Conservation (phyloP, 2,329 filamentous ascomycete species). For the Hansfordia pulvinata region DNA sequence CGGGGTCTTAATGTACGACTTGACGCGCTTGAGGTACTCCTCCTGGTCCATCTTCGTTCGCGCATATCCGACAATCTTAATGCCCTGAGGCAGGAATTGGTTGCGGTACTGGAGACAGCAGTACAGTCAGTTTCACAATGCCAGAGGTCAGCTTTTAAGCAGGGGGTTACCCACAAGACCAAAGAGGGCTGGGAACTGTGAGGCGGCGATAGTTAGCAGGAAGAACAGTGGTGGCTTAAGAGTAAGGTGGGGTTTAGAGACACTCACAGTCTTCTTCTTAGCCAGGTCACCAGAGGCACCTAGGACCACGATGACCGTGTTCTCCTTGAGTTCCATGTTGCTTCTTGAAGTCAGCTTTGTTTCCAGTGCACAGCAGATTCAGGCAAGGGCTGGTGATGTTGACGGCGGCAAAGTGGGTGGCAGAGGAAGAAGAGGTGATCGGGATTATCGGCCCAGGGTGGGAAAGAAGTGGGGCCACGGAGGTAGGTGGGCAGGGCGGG, state of each 20-base stretch:
- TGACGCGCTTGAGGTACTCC: slow-evolving; percentile 87
- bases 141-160: no score
- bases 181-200: slow-evolving; percentile 87
- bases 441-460: no score
- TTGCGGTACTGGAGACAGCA: slow-evolving; percentile 98
- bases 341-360: no score
- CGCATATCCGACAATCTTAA: slow-evolving; percentile 96
- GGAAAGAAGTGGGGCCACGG: no score
- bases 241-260: slow-evolving; percentile 3
- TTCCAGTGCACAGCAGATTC: no score
- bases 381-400: no score
- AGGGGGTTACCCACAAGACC: slow-evolving; percentile 62
- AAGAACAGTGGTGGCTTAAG: slow-evolving; percentile 4
- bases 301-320: slow-evolving; percentile 92
- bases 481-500: no score
- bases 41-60: slow-evolving; percentile 98
- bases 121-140: no score
- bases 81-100: slow-evolving; percentile 94
- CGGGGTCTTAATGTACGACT: slow-evolving; percentile 96
- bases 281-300: slow-evolving; percentile 95
- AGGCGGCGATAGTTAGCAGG: slow-evolving; percentile 15
- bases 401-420: no score
- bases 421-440: no score
- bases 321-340: slow-evolving; percentile 91
- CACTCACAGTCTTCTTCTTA: slow-evolving; percentile 95